Evolutionary conservation across 345 rosid species (phyloP), one percentile per base, ranked within the genome.

Genomic region (Sonneratia caseolaris): DNA sequence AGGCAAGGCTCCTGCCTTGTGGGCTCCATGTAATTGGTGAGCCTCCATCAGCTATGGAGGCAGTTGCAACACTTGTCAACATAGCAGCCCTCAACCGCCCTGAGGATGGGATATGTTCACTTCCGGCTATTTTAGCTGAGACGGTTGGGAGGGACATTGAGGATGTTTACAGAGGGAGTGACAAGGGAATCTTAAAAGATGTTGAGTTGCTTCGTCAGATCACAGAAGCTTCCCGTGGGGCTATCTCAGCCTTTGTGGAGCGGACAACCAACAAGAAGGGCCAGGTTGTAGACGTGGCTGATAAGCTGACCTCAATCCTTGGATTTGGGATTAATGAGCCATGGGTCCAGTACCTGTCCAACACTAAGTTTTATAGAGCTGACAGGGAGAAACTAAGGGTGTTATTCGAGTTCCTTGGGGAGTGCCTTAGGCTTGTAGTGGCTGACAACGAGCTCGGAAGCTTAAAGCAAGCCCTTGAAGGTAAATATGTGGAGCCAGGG

Each of bases 21-120:
- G 99, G 99, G 56, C 99, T 95, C 72, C 99, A 95, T 24, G 83
- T 95, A 72, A 90, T 95, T 47, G 97, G 99, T 66, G 99, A 95
- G 86, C 99, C 99, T 68, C 99, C 99, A 40, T 87, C 99, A 0
- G 97, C 99, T 18, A 72, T 92, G 89, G 99, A 95, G 85, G 99
- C 97, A 32, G 87, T 95, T 72, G 99, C 99, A 19, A 95, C 99
- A 27, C 72, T 95, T 51, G 99, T 95, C 6, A 95, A 95, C 76
- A 95, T 95, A 73, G 99, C 99, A 24, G 97, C 97, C 2, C 69
- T 95, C 24, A 86, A 95, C 75, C 97, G 99, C 15, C 93, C 93
- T 0, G 97, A 95, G 62, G 99, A 92, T 0, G 88, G 73, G 38
- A 95, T 95, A 55, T 72, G 83, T 19, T 83, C 96, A 0, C 87